Evolutionary conservation across 495 filamentous ascomycete genomes (phyloP), one percentile per base, ranked within the genome.

Genomic region (Penicillium subrubescens): DNA sequence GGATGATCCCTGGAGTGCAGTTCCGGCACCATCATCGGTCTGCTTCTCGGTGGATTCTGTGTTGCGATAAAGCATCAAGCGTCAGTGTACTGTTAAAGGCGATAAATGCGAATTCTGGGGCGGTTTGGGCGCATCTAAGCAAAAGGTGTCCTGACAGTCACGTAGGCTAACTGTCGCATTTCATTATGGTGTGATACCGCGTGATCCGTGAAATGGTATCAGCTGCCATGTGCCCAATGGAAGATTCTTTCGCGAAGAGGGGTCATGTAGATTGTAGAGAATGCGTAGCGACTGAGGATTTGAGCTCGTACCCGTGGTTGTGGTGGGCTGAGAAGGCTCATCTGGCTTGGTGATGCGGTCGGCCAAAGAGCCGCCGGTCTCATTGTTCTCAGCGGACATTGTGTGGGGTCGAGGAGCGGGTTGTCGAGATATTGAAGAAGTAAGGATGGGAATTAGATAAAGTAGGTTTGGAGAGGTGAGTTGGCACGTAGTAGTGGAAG

Each of bases 271-370:
- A 37, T 39, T 12, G 12, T 12, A n/a, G 34, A 37, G 34, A 63
- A 48, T 14, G 50, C 61, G 60, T 39, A 37, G 64, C 53, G 62
- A 59, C 60, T 44, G 48, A 52, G 52, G 61, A 43, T 43, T 52
- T 59, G 48, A 51, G 56, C 60, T 67, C 71, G 62, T 79, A 74
- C 73, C 76, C 64, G 69, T 62, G 31, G 75, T 65, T 25, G 35
- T 15, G 39, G 56, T 14, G 17, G 53, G 53, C 53, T 53, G 59
- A 0, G 64, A 59, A 34, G 72, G 63, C 25, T 74, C 71, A 21
- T 79, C 76, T 23, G 82, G 78, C 59, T 81, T 78, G 64, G 84
- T 82, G 73, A 90, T 84, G 65, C 88, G 88, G 71, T 87, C 87
- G 29, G 83, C 89, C 57, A 90, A 80, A 62, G 89, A 84, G 55